Evolutionary conservation across 2,329 filamentous ascomycete genomes (phyloP), one percentile per base, ranked within the genome.

Genomic region (Paecilomyces niveus): DNA sequence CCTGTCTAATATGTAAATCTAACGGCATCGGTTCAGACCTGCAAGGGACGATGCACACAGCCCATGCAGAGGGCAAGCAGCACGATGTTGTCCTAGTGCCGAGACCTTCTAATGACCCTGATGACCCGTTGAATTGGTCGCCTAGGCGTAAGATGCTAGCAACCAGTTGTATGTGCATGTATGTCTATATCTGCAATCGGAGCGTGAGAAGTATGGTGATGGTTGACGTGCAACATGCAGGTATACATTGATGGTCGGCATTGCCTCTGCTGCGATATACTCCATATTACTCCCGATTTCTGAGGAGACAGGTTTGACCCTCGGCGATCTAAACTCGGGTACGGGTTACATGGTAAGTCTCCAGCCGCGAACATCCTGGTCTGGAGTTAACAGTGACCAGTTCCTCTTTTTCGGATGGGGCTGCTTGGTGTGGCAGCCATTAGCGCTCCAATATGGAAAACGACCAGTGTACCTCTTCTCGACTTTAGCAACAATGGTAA

Each of bases 251-350:
- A 63, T 65, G 9, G 63, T 70, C n/a, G 72, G 71, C 7, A 70
- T 72, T 51, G 64, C 69, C 0, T 63, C 64, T 1, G 66, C 72
- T 1, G 64, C 69, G 3, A 67, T 72, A 10, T 73, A 73, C 58
- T 72, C 71, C 1, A 65, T 74, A n/a, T 64, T 73, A 18, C 63
- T 67, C 1, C 70, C 70, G 3, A 71, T 81, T 11, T 76, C 74
- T 6, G 66, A 77, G 55, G 74, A 73, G 2, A 76, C 77, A 0
- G 74, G 72, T 1, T 64, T 81, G 4, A 78, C 72, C 0, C 62
- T 81, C n/a, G 67, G 64, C 3, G 74, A 78, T 45, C 63, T 81
- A 24, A 80, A 80, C 58, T 72, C 75, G 55, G 78, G 78, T 2
- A 80, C 76, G 2, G 79, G 79, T 1, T 79, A 77, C 39, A 76